Conservation (phyloP, 176 grass and related monocot species). For the Oryza australiensis region DNA sequence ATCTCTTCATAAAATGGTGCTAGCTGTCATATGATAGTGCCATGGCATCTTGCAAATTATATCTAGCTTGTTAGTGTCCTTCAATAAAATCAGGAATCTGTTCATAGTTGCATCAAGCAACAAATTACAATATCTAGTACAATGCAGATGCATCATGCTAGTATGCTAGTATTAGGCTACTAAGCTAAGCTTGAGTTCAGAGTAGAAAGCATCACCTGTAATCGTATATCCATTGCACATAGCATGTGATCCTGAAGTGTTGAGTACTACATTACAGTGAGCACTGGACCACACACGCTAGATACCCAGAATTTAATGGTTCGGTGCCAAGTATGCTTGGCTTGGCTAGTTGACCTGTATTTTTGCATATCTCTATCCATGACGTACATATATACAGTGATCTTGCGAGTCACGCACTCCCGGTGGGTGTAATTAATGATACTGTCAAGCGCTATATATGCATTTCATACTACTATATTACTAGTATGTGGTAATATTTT, state of each 20-base stretch:
- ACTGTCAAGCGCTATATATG: background rate
- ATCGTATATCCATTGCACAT: background rate
- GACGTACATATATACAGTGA: background rate
- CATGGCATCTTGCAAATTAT: too few species aligned
- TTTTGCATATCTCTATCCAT: background rate
- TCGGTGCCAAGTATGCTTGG: background rate
- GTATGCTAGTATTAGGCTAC: background rate
- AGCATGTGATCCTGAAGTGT: slow-evolving; percentile 29
- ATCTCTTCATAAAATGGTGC: background rate
- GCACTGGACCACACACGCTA: slow-evolving; percentile 3
- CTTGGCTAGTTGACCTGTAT: background rate
- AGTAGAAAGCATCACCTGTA: background rate
- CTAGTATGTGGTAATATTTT: background rate
- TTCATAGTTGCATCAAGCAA: background rate
- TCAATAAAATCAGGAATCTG: too few species aligned
- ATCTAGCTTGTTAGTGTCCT: too few species aligned
- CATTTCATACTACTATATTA: background rate
- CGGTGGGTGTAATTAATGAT: background rate
- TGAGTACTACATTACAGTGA: background rate
- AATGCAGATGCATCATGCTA: background rate
- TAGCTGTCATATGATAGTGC: too few species aligned
- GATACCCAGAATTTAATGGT: background rate
- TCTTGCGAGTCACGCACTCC: background rate
- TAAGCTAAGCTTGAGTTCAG: background rate
- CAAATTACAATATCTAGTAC: background rate